These are phyloP conservation scores for Nicotiana paniculata DNA, from an alignment of 257 asterid genomes.

Conservation along the genomic window DNA sequence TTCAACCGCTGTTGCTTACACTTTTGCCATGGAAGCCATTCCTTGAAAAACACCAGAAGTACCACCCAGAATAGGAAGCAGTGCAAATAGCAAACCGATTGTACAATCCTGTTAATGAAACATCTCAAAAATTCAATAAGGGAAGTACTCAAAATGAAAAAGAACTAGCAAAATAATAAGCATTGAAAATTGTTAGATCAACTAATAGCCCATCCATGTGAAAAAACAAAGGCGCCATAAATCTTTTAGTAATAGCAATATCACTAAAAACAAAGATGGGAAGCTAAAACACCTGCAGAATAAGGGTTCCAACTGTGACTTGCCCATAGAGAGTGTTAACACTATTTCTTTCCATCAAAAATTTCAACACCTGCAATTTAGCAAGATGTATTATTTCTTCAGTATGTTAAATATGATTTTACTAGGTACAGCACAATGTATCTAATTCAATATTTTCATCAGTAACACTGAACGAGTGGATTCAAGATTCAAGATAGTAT, in stretches of 20 bases:
- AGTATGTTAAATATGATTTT: neutral
- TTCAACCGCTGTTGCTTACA: constrained; percentile 36
- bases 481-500: neutral
- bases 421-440: neutral
- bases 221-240: neutral
- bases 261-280: neutral
- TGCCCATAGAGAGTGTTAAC: constrained; percentile 66
- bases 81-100: constrained; percentile 77
- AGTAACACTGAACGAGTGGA: neutral
- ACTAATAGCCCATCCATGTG: neutral
- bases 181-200: neutral
- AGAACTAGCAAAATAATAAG: neutral
- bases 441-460: neutral
- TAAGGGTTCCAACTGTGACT: constrained; percentile 78
- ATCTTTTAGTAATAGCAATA: neutral
- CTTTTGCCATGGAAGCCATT: constrained; percentile 56
- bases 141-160: constrained; percentile 7
- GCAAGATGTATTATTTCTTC: neutral
- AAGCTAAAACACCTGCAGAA: constrained; percentile 55
- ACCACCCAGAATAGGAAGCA: constrained; percentile 87
- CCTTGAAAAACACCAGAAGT: constrained; percentile 79
- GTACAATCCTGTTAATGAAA: constrained; percentile 67
- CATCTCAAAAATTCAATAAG: constrained; percentile 22
- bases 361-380: constrained; percentile 58
- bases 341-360: constrained; percentile 74